A percentile compares a stretch with the other conserved stretches of the same genome.
phyloP scores from a whole-genome alignment of 805 yeast genomes.

The Yamadazyma sp. region DNA sequence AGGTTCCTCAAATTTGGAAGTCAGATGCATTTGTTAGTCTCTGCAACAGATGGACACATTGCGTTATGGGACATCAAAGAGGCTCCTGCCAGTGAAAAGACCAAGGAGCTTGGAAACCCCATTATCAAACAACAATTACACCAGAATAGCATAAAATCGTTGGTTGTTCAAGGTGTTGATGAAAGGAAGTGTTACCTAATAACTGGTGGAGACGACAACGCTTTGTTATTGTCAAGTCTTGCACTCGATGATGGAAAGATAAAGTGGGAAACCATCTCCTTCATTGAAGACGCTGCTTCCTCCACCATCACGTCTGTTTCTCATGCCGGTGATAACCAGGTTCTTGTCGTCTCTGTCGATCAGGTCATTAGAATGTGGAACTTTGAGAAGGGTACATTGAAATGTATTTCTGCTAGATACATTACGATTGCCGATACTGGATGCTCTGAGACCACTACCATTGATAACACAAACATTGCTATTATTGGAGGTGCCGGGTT shows the following conservation, averaged over 20 bases:
- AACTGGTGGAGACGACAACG: slow-evolving; percentile 95
- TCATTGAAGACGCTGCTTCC: slow-evolving; percentile 67
- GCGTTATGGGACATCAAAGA: slow-evolving; percentile 53
- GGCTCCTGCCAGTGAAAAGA: background rate
- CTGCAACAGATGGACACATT: slow-evolving; percentile 84
- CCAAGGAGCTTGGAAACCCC: slow-evolving; percentile 23
- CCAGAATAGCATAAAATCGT: slow-evolving; percentile 79
- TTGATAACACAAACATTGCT: slow-evolving; percentile 29
- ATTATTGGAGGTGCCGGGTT: slow-evolving; percentile 83
- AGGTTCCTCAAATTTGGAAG: slow-evolving; percentile 38
- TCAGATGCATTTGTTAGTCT: slow-evolving; percentile 44
- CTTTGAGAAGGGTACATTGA: slow-evolving; percentile 22
- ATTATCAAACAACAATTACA: slow-evolving; percentile 57
- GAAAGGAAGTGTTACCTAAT: slow-evolving; percentile 34
- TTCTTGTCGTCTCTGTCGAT: slow-evolving; percentile 74
- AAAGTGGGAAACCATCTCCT: slow-evolving; percentile 27
- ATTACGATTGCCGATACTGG: slow-evolving; percentile 94
- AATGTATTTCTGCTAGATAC: slow-evolving; percentile 44
- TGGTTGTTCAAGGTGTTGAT: slow-evolving; percentile 26
- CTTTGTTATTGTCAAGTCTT: slow-evolving; percentile 38
- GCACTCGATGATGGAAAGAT: slow-evolving; percentile 14
- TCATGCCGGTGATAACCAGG: slow-evolving; percentile 23
- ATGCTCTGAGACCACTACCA: slow-evolving; percentile 47
- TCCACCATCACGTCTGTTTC: slow-evolving; percentile 78
- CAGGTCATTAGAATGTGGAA: slow-evolving; percentile 74